Percentiles rank a stretch among this genome's conserved stretches.
These are phyloP conservation scores for Bretschneidera sinensis DNA, from an alignment of 345 rosid genomes.

Conservation along the genomic window DNA sequence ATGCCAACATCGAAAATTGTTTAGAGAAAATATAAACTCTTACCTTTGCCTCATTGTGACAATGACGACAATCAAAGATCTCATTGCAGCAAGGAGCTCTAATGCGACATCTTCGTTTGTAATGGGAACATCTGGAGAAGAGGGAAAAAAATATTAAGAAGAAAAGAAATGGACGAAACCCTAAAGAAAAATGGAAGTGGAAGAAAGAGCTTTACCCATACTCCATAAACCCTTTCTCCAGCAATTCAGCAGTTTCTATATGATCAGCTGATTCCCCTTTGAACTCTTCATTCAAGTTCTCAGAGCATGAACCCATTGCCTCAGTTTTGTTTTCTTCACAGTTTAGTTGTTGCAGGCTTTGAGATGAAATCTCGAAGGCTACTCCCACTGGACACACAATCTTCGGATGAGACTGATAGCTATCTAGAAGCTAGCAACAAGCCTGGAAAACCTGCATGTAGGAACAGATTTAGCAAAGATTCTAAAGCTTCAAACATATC, in stretches of 20 bases:
- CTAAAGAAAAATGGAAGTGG: background rate
- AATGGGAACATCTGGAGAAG: conserved; percentile 62
- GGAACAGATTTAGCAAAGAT: conserved; percentile 36
- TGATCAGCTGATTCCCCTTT: conserved; percentile 20
- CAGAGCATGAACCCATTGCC: conserved; percentile 10
- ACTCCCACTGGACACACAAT: conserved; percentile 43
- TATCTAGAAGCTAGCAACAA: conserved; percentile 36
- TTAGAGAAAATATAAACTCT: too few relatives aligned
- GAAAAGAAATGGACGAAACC: background rate
- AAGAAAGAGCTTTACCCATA: conserved; percentile 53
- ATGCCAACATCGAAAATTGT: too few relatives aligned
- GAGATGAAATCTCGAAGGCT: conserved; percentile 14
- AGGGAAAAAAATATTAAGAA: conserved; percentile 1
- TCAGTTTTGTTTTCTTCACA: conserved; percentile 15
- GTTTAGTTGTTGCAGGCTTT: conserved; percentile 21
- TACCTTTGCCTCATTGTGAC: conserved; percentile 75
- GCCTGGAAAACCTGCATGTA: conserved; percentile 55
- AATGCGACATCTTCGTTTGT: conserved; percentile 64
- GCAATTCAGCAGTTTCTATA: conserved; percentile 18
- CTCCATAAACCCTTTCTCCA: conserved; percentile 51
- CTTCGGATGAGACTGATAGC: conserved; percentile 16
- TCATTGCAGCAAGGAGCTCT: conserved; percentile 88
- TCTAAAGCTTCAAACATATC: conserved; percentile 23
- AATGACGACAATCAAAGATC: conserved; percentile 81
- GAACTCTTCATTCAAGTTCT: conserved; percentile 20